These are phyloP conservation scores for Fonsecaea nubica DNA, from an alignment of 2,329 filamentous ascomycete genomes.

Conservation along the genomic window DNA sequence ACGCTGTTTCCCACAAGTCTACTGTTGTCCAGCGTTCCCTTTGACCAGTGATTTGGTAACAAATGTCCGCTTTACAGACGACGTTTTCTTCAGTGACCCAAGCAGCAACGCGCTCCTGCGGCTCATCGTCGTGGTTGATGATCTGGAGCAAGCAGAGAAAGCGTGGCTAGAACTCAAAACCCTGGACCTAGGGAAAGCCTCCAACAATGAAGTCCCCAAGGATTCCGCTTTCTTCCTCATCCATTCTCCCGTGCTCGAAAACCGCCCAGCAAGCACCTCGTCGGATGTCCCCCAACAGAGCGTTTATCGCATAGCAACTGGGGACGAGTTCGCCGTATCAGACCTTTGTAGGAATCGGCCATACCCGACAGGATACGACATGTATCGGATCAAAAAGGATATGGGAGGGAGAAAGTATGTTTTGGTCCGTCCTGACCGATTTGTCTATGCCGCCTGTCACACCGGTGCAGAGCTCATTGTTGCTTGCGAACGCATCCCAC, in stretches of 20 bases:
- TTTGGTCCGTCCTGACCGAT: slow-evolving; percentile 44
- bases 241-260: slow-evolving; percentile 7
- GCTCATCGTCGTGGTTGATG: slow-evolving; percentile 25
- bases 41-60: neutral
- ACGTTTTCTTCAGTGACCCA: slow-evolving; percentile 41
- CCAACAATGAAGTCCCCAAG: slow-evolving; percentile 30
- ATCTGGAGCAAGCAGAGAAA: slow-evolving; percentile 32
- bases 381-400: slow-evolving; percentile 38
- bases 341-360: slow-evolving; percentile 42
- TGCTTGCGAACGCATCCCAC: slow-evolving; percentile 16
- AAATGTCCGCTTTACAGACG: slow-evolving; percentile 43
- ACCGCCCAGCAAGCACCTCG: neutral
- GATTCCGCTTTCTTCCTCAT: slow-evolving; percentile 24
- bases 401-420: slow-evolving; percentile 40
- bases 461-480: slow-evolving; percentile 37
- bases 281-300: slow-evolving; percentile 1
- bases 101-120: slow-evolving; percentile 20
- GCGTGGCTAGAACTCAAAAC: slow-evolving; percentile 44
- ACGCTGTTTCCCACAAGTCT: slow-evolving; percentile 45
- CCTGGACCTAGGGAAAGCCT: slow-evolving; percentile 15
- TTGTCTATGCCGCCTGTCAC: slow-evolving; percentile 45
- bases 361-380: slow-evolving; percentile 42
- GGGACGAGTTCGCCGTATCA: slow-evolving; percentile 42
- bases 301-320: slow-evolving; percentile 41
- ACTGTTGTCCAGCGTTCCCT: slow-evolving; percentile 38